Evolutionary conservation across 305 asterid species (phyloP), one percentile per base, ranked within the genome.

Genomic region (Solanum hybrid): DNA sequence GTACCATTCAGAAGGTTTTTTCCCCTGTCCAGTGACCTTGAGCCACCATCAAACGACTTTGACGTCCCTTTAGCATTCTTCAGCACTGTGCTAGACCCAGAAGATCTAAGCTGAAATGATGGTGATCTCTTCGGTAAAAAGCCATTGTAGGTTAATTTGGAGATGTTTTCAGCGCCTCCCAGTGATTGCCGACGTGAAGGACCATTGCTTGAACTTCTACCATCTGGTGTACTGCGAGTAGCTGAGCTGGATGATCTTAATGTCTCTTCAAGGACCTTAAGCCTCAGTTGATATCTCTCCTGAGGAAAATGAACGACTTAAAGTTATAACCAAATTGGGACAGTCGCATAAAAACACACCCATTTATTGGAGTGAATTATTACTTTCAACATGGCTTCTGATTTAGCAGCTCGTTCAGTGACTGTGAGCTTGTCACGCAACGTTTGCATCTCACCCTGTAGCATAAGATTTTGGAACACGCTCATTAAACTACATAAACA

Each of bases 11-110:
- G 94, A 92, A 97, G 97, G 92, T 92, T 94, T 94, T 96, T 97
- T 87, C 97, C 92, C 93, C 98, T 93, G 90, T 97, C 98, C 86
- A 93, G 74, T 92, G 99, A 95, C 89, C 99, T 92, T 64, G 99
- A 96, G 78, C 98, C 99, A 90, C 99, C 99, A 92, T 97, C 99
- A 91, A 97, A 97, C 51, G 99, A 97, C 95, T 97, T 97, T 46
- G 99, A 97, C 88, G 99, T 96, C 89, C 99, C 99, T 94, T 97
- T 97, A 77, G 99, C 99, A 92, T 97, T 96, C 94, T 95, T 97
- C 94, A 97, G 92, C 88, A 97, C 96, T 10, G 98, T 73, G 93
- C 98, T 97, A 91, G 97, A 95, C 78, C 98, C 97, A 90, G 98
- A 94, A 57, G 99, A 96, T 93, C 98, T 97, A 90, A 94, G 75